Conservation (phyloP, 2,329 filamentous ascomycete genomes). For the Penicillium aurantiogriseum region DNA sequence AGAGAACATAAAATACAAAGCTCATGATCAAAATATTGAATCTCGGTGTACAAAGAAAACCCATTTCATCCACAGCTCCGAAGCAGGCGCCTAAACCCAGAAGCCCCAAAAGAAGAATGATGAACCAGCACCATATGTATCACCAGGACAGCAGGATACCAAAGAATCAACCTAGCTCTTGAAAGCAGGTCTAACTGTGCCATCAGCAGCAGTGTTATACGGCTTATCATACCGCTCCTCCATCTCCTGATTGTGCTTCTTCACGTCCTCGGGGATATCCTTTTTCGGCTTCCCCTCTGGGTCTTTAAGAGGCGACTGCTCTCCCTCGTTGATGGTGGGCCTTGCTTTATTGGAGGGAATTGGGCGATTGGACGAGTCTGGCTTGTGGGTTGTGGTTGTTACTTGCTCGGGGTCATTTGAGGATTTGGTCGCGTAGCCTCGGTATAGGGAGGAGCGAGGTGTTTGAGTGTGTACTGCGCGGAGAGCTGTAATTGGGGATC, state of each 20-base stretch:
- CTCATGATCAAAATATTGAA: neutral
- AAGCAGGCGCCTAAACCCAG: neutral
- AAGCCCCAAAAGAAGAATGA: neutral
- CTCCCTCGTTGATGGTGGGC: slow-evolving; percentile 34
- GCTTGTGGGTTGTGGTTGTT: neutral
- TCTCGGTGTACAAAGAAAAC: neutral
- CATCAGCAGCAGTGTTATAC: slow-evolving; percentile 32
- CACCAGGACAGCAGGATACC: neutral
- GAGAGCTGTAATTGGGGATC: neutral
- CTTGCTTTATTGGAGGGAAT: slow-evolving; percentile 36
- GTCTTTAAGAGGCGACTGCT: slow-evolving; percentile 32
- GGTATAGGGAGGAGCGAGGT: neutral
- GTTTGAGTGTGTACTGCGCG: neutral
- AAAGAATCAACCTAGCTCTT: neutral
- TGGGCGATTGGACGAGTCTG: slow-evolving; percentile 8
- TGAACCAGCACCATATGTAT: neutral
- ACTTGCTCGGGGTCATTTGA: slow-evolving; percentile 2
- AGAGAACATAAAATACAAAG: neutral
- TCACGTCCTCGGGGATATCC: slow-evolving; percentile 37
- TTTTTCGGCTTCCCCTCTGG: slow-evolving; percentile 24
- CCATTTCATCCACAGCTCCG: neutral
- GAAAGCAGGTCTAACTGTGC: slow-evolving; percentile 16
- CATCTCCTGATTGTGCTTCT: slow-evolving; percentile 35
- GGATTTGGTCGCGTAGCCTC: slow-evolving; percentile 5
- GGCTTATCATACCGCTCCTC: slow-evolving; percentile 34